Evolutionary conservation across 23 red algal genomes (phyloP).

Genomic region (Pyropia yezoensis): DNA sequence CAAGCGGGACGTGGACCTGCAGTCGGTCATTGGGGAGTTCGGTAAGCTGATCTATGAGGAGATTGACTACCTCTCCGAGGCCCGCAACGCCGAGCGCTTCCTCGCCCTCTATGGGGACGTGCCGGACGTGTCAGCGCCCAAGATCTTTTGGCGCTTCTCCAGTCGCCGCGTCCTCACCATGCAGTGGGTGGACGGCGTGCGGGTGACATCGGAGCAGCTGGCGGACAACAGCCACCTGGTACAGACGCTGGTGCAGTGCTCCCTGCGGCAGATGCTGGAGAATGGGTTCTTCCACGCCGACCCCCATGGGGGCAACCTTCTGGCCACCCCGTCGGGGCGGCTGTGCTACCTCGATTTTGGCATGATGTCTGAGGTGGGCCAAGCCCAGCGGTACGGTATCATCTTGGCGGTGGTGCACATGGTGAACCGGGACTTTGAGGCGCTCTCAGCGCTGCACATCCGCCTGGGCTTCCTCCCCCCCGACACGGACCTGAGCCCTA

Average conservation of each 20-base stretch:
- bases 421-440: slow-evolving; percentile 96
- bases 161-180: slow-evolving; percentile 77
- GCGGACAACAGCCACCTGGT: slow-evolving; percentile 58
- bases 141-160: slow-evolving; percentile 83
- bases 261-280: slow-evolving; percentile 97
- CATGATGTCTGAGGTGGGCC: slow-evolving; percentile 93
- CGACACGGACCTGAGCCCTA: slow-evolving; percentile 68
- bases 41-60: slow-evolving; percentile 99
- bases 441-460: slow-evolving; percentile 73
- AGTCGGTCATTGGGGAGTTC: slow-evolving; percentile 92
- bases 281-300: slow-evolving; percentile 98
- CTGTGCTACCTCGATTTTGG: slow-evolving; percentile 98
- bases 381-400: slow-evolving; percentile 87
- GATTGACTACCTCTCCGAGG: slow-evolving; percentile 97
- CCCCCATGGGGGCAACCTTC: slow-evolving; percentile 89
- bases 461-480: slow-evolving; percentile 83
- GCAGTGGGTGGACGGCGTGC: slow-evolving; percentile 91
- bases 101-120: slow-evolving; percentile 72
- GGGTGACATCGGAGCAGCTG: slow-evolving; percentile 54
- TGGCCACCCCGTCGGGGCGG: slow-evolving; percentile 73
- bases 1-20: slow-evolving; percentile 80
- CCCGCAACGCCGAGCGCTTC: slow-evolving; percentile 85
- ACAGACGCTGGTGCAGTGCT: slow-evolving; percentile 90
- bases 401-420: slow-evolving; percentile 97
- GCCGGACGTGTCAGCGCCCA: slow-evolving; percentile 69